Conservation (phyloP, 1,284 basidiomycete genomes). For the Leccinum fallax region DNA sequence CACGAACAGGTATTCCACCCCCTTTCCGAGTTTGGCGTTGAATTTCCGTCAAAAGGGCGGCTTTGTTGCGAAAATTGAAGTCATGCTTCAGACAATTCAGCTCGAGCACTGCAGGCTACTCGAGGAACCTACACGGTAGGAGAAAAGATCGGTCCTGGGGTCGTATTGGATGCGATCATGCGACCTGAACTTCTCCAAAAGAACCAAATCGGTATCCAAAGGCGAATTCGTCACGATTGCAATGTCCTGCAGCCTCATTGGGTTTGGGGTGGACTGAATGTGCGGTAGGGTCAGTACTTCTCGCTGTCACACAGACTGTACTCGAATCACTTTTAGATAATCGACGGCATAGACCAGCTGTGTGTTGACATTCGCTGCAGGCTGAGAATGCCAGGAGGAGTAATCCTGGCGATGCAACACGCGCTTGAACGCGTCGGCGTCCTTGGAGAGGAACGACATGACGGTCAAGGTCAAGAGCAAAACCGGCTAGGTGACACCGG, state of each 20-base stretch:
- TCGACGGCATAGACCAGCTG: constrained; percentile 85
- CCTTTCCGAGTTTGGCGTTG: constrained; percentile 77
- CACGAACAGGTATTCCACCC: constrained; percentile 82
- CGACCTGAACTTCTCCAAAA: constrained; percentile 76
- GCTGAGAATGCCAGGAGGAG: constrained; percentile 82
- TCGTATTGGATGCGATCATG: constrained; percentile 83
- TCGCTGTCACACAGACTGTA: constrained; percentile 5
- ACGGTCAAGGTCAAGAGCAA: constrained; percentile 13
- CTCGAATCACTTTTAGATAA: constrained; percentile 63
- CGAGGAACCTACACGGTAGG: constrained; percentile 65
- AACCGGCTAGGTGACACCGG: background rate
- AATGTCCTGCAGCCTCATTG: constrained; percentile 84
- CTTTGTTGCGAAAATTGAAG: constrained; percentile 82
- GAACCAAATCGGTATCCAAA: constrained; percentile 67
- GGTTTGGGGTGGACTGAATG: constrained; percentile 66
- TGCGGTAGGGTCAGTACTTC: constrained; percentile 8
- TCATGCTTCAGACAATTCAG: constrained; percentile 63
- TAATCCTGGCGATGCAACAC: constrained; percentile 64
- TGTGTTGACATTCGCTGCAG: constrained; percentile 82
- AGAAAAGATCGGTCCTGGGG: constrained; percentile 81
- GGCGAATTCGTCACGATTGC: constrained; percentile 78
- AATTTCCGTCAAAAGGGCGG: constrained; percentile 79
- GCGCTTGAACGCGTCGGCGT: constrained; percentile 67
- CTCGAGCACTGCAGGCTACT: background rate
- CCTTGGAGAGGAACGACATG: constrained; percentile 68